Conservation (phyloP, 225 moss, liverwort and hornwort genomes). For the Thuidium tamariscinum region DNA sequence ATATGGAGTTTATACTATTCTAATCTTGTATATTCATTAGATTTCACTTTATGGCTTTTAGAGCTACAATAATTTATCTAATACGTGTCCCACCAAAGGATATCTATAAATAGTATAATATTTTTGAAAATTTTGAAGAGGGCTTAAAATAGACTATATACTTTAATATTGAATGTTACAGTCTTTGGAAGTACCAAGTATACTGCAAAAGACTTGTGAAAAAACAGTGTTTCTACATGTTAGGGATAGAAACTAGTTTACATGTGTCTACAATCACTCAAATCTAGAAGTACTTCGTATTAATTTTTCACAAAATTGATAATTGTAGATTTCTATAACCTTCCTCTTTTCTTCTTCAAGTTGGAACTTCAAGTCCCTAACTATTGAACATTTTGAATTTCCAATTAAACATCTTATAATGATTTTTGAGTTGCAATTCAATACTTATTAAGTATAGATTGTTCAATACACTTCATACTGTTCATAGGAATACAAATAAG, state of each 20-base stretch:
- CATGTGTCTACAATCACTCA: neutral
- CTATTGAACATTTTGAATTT: neutral
- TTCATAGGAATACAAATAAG: neutral
- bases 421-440: neutral
- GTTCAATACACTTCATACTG: neutral
- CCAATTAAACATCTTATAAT: neutral
- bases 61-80: neutral
- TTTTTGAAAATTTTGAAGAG: neutral
- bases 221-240: accelerated
- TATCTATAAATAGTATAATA: too few relatives aligned
- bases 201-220: neutral
- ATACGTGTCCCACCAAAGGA: accelerated
- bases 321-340: neutral
- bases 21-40: neutral
- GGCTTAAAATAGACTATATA: neutral
- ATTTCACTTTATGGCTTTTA: neutral
- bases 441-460: neutral
- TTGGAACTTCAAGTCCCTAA: neutral
- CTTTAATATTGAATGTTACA: neutral
- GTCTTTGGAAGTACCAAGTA: accelerated
- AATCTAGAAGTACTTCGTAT: neutral
- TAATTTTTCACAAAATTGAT: neutral
- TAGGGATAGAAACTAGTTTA: accelerated
- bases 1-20: neutral
- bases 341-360: accelerated